Conservation (phyloP, 2,329 filamentous ascomycete genomes). For the Apiospora aurea region DNA sequence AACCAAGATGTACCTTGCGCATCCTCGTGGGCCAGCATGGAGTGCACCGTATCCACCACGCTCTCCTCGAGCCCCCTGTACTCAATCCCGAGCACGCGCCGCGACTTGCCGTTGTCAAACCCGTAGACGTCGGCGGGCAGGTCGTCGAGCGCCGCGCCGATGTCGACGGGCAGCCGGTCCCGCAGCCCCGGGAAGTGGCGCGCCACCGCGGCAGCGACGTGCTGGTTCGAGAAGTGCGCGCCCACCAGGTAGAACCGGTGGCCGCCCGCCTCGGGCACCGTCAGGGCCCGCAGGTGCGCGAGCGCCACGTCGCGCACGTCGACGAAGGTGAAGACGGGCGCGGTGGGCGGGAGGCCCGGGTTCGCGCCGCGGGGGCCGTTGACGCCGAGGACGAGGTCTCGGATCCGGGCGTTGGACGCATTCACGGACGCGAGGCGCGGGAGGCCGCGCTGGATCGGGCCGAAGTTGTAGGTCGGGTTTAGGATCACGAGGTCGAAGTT, state of each 20-base stretch:
- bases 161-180: constrained; percentile 53
- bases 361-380: constrained; percentile 52
- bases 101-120: constrained; percentile 62
- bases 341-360: constrained; percentile 62
- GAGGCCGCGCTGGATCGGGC: constrained; percentile 69
- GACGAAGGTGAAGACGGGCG: constrained; percentile 64
- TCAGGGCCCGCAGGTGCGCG: constrained; percentile 67
- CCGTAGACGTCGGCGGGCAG: constrained; percentile 57
- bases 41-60: constrained; percentile 64
- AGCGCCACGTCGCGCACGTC: constrained; percentile 68
- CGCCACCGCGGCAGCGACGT: constrained; percentile 62
- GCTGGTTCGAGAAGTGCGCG: constrained; percentile 66
- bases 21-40: constrained; percentile 39
- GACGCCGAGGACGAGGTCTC: constrained; percentile 65
- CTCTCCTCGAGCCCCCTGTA: constrained; percentile 65
- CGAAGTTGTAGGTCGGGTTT: constrained; percentile 68
- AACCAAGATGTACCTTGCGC: background rate
- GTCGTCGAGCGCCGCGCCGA: constrained; percentile 46
- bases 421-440: constrained; percentile 70
- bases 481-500: constrained; percentile 68
- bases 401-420: constrained; percentile 74
- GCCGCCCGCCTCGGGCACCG: constrained; percentile 62
- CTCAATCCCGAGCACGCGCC: constrained; percentile 64
- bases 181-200: constrained; percentile 62
- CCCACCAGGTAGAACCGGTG: constrained; percentile 71